Evolutionary conservation across 306 rosid genomes (phyloP).

Genomic region (Cucumis sativus): Cucumber_9930_V3 NC_026661.2:15737001-15737500

Average conservation of each 20-base stretch:
- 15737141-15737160: neutral
- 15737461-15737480: conserved; percentile 23
- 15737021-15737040: neutral
- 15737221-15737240: neutral
- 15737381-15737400: conserved; percentile 31
- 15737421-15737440: conserved; percentile 33
- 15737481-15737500: conserved; percentile 13
- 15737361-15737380: conserved; percentile 58
- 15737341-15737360: neutral
- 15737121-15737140: neutral
- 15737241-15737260: neutral
- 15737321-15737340: neutral
- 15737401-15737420: conserved; percentile 24
- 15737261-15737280: neutral
- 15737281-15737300: neutral
- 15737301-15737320: neutral
- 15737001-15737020: neutral
- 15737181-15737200: neutral
- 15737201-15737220: neutral
- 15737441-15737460: conserved; percentile 18
- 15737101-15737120: neutral
- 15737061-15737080: neutral
- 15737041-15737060: neutral
- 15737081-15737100: neutral
- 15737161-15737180: neutral